These are phyloP conservation scores for Deakozyma indianensis DNA, from an alignment of 805 yeast genomes.

Conservation along the genomic window DNA sequence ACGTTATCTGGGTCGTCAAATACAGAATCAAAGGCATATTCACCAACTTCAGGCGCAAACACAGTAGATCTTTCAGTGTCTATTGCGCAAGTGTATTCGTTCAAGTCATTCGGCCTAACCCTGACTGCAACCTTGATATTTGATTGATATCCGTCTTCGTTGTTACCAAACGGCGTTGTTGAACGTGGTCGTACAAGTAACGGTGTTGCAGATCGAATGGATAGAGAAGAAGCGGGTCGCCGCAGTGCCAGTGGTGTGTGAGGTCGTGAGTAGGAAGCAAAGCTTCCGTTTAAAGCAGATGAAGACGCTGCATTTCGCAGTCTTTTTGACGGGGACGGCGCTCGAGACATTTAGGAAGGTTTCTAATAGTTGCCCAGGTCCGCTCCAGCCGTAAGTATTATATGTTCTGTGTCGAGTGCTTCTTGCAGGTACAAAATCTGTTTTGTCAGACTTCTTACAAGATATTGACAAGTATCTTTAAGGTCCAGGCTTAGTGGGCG, in stretches of 20 bases:
- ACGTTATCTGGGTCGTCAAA: constrained; percentile 44
- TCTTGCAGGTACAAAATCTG: too few species aligned
- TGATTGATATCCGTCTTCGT: constrained; percentile 35
- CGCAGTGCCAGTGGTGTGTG: constrained; percentile 13
- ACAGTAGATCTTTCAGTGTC: constrained; percentile 28
- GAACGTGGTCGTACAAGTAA: constrained; percentile 9
- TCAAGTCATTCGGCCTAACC: constrained; percentile 41
- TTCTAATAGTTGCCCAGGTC: too few species aligned
- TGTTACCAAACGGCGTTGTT: constrained; percentile 9
- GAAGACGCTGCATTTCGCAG: background rate
- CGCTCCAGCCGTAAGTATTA: too few species aligned
- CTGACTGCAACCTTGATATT: constrained; percentile 64
- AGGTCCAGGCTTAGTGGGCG: too few species aligned
- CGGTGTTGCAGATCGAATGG: constrained; percentile 15
- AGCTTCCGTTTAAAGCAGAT: background rate
- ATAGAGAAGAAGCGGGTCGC: constrained; percentile 15
- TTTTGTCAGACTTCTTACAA: too few species aligned
- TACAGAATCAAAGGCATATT: constrained; percentile 67
- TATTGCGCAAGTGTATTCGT: constrained; percentile 28
- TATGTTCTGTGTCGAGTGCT: too few species aligned
- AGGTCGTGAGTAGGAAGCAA: constrained; percentile 8
- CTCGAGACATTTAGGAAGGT: constrained; percentile 1
- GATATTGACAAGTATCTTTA: too few species aligned
- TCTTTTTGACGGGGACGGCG: background rate
- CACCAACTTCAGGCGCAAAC: constrained; percentile 39